Conservation (phyloP, 495 filamentous ascomycete genomes). For the Penicillium angulare region DNA sequence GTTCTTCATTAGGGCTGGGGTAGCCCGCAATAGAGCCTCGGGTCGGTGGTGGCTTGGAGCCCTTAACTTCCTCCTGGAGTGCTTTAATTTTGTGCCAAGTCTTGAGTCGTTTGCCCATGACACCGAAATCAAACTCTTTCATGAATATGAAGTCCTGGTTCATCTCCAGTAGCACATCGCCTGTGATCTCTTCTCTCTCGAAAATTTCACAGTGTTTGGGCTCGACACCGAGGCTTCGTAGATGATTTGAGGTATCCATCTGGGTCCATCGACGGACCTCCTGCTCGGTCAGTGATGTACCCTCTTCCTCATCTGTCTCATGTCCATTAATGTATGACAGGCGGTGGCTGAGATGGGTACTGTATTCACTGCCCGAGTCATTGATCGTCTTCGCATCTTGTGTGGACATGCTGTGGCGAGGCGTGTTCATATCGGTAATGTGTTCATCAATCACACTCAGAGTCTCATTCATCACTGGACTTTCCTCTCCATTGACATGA, state of each 20-base stretch:
- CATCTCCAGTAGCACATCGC: constrained; percentile 91
- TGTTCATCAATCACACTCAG: constrained; percentile 97
- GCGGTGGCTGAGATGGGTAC: constrained; percentile 70
- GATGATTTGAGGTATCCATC: constrained; percentile 75
- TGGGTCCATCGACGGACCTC: constrained; percentile 76
- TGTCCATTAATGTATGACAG: constrained; percentile 88
- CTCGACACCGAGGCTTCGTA: constrained; percentile 80
- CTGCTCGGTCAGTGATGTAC: constrained; percentile 52
- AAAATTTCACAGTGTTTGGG: constrained; percentile 88
- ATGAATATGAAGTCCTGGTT: constrained; percentile 89
- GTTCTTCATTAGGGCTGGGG: constrained; percentile 39
- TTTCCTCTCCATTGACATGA: constrained; percentile 53
- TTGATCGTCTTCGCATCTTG: constrained; percentile 59
- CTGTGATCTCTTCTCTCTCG: constrained; percentile 91
- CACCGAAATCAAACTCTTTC: constrained; percentile 92
- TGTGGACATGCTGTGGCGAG: constrained; percentile 55
- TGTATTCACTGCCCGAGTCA: constrained; percentile 89
- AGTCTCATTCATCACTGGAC: constrained; percentile 94
- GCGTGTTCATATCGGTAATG: constrained; percentile 87
- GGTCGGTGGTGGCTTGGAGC: constrained; percentile 21
- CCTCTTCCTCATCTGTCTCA: constrained; percentile 74
- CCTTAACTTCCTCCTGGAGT: constrained; percentile 78
- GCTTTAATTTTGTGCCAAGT: constrained; percentile 94
- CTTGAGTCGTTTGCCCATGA: constrained; percentile 80
- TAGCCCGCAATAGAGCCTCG: constrained; percentile 32